phyloP scores from a whole-genome alignment of 129 eudicot species.

The Chrysanthemum seticuspe region DNA sequence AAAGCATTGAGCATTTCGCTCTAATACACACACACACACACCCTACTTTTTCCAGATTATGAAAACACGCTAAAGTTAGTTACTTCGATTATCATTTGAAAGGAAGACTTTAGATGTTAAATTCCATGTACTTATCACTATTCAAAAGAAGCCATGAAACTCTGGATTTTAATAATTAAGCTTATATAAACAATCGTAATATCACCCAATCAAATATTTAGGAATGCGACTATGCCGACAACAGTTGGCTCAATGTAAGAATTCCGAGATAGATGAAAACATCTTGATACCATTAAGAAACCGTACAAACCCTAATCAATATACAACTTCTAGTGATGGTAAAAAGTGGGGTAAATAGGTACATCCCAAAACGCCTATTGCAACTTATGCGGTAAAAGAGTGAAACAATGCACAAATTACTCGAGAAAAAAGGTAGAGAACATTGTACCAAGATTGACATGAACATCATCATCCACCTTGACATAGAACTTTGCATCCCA shows the following conservation, averaged over 20 bases:
- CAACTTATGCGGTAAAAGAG: slow-evolving; percentile 7
- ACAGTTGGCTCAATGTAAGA: not conserved
- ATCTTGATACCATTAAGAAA: not conserved
- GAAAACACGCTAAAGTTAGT: not conserved
- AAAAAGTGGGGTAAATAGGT: not conserved
- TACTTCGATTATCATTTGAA: not conserved
- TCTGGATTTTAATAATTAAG: not conserved
- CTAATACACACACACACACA: not conserved
- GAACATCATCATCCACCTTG: slow-evolving; percentile 87
- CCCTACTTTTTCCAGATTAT: not conserved
- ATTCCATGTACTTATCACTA: too few species aligned
- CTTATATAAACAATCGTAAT: not conserved
- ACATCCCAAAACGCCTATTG: slow-evolving; percentile 6
- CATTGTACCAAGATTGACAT: slow-evolving; percentile 70
- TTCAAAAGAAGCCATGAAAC: too few species aligned
- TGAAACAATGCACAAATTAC: not conserved
- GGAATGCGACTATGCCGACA: not conserved
- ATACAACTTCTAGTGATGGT: not conserved
- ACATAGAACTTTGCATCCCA: slow-evolving; percentile 91
- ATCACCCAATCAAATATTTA: not conserved
- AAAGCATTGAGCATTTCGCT: not conserved
- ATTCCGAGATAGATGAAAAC: not conserved
- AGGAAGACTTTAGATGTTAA: too few species aligned
- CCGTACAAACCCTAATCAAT: not conserved
- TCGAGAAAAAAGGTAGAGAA: not conserved